Conservation (phyloP, 495 filamentous ascomycete genomes). For the Venustampulla echinocandica region DNA sequence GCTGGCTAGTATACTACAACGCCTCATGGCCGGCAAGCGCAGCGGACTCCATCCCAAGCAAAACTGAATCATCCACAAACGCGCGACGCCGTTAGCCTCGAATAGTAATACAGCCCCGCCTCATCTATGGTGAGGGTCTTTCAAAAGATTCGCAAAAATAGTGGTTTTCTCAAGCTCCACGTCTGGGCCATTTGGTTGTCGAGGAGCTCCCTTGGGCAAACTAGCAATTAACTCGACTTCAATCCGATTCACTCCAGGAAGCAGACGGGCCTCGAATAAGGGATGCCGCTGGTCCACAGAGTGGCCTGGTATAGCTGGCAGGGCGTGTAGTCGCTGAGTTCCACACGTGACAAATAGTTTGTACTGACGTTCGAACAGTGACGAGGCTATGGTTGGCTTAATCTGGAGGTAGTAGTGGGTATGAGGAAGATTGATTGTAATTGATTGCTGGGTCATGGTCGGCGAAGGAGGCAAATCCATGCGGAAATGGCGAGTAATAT, state of each 20-base stretch:
- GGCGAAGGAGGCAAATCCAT: constrained; percentile 53
- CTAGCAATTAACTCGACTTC: constrained; percentile 58
- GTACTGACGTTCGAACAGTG: constrained; percentile 46
- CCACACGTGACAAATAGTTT: constrained; percentile 55
- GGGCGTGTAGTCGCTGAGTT: constrained; percentile 34
- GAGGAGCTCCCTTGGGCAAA: constrained; percentile 46
- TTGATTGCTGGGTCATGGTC: constrained; percentile 54
- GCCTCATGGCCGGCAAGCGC: background rate
- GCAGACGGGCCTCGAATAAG: constrained; percentile 53
- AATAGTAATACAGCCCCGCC: background rate
- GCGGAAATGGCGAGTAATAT: constrained; percentile 41
- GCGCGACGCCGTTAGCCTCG: too few relatives aligned
- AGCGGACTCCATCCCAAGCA: background rate
- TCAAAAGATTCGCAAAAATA: constrained; percentile 47
- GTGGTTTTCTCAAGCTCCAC: constrained; percentile 62
- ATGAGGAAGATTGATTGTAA: constrained; percentile 55
- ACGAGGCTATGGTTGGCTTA: constrained; percentile 47
- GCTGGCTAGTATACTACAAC: constrained; percentile 3
- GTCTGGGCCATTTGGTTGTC: constrained; percentile 43
- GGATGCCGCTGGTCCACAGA: constrained; percentile 32
- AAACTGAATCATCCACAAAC: background rate
- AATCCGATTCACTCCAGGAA: constrained; percentile 55
- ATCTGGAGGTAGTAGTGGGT: constrained; percentile 59
- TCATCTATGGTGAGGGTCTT: constrained; percentile 4
- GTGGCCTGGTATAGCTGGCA: constrained; percentile 36